Conservation (phyloP, 495 filamentous ascomycete genomes). For the Niebla homalea region DNA sequence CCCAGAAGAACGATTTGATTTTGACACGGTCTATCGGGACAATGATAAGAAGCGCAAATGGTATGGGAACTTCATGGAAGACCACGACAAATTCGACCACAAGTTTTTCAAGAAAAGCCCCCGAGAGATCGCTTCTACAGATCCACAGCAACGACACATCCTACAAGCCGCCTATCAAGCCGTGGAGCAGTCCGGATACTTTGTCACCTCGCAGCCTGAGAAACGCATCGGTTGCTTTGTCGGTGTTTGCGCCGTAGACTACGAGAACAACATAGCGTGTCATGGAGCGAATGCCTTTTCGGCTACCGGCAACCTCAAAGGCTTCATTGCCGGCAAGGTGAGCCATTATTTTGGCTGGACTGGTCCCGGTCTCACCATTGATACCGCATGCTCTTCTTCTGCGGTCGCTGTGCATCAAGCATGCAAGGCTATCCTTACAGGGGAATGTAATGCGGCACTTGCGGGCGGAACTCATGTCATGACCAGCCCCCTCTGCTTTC, state of each 20-base stretch:
- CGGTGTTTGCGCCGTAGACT: constrained; percentile 19
- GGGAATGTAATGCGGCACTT: constrained; percentile 27
- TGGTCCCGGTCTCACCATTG: constrained; percentile 30
- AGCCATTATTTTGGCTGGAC: constrained; percentile 33
- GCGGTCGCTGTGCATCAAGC: constrained; percentile 30
- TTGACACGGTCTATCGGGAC: constrained; percentile 25
- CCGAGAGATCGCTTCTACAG: constrained; percentile 33
- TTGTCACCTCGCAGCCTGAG: constrained; percentile 5
- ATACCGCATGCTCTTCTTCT: constrained; percentile 35
- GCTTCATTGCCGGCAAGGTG: constrained; percentile 17
- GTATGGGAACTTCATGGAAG: constrained; percentile 34
- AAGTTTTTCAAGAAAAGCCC: constrained; percentile 38
- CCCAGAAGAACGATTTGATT: constrained; percentile 23
- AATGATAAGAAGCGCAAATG: constrained; percentile 23
- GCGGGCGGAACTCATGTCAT: constrained; percentile 31
- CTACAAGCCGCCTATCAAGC: constrained; percentile 38
- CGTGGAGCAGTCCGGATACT: constrained; percentile 33
- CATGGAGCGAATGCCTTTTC: constrained; percentile 22
- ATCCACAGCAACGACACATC: constrained; percentile 38
- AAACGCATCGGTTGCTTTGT: constrained; percentile 23
- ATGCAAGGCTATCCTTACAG: constrained; percentile 18
- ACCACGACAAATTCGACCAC: constrained; percentile 36
- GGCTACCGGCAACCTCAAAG: constrained; percentile 16
- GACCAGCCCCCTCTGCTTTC: constrained; percentile 22
- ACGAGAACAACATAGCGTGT: constrained; percentile 20